Conservation (phyloP, 768 basidiomycete genomes). For the Sporobolomyces pararoseus region DNA sequence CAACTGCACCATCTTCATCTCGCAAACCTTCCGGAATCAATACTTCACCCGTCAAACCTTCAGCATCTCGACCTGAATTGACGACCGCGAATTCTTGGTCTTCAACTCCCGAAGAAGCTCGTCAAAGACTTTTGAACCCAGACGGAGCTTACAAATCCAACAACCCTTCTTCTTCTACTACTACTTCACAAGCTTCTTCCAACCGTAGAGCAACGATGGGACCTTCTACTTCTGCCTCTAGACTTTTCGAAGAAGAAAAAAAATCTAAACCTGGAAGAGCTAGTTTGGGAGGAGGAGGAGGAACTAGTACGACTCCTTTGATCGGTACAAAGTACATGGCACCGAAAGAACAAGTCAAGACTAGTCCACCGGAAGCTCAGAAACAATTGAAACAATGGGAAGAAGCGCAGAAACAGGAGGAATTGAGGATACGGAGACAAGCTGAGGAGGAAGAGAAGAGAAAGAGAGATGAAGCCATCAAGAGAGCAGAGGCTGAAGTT, state of each 20-base stretch:
- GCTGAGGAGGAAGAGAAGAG: neutral
- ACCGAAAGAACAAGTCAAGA: conserved; percentile 15
- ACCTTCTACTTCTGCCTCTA: neutral
- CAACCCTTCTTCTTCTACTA: too few relatives aligned
- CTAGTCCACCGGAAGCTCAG: conserved; percentile 8
- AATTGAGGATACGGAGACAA: neutral
- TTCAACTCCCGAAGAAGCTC: conserved; percentile 10
- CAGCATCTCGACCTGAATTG: neutral
- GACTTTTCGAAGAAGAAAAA: neutral
- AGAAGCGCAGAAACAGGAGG: neutral
- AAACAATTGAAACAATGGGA: neutral
- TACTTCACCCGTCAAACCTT: conserved; percentile 1
- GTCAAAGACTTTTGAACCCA: conserved; percentile 9
- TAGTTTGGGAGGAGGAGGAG: neutral
- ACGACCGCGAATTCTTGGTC: conserved; percentile 13
- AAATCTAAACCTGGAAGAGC: neutral
- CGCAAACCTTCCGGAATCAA: neutral
- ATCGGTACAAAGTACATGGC: conserved; percentile 31
- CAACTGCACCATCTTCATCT: neutral
- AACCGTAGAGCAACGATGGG: conserved; percentile 8
- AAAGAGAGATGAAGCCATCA: neutral
- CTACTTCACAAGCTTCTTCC: neutral
- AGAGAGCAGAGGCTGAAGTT: neutral
- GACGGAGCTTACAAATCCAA: conserved; percentile 12
- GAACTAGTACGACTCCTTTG: too few relatives aligned